These are phyloP conservation scores for Euptelea pleiosperma DNA, from an alignment of 164 flowering plant species.

Conservation along the genomic window DNA sequence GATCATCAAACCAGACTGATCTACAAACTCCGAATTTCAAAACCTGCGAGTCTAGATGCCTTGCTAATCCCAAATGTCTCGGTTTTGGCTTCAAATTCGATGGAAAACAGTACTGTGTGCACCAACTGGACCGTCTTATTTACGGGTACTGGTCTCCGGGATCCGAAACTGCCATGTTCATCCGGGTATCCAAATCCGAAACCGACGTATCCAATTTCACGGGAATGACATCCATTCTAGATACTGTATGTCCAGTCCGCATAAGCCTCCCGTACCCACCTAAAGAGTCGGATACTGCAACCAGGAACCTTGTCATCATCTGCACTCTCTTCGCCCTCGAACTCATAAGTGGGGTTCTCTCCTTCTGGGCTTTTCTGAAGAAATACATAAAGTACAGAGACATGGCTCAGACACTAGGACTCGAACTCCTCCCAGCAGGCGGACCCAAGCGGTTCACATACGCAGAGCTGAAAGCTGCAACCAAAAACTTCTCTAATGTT, in stretches of 20 bases:
- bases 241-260: constrained; percentile 49
- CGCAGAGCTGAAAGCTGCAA: constrained; percentile 61
- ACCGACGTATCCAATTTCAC: constrained; percentile 42
- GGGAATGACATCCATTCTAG: constrained; percentile 47
- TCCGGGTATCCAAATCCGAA: constrained; percentile 46
- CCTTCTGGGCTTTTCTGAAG: constrained; percentile 65
- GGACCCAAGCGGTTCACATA: constrained; percentile 69
- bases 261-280: constrained; percentile 62
- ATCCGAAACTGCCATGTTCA: constrained; percentile 34
- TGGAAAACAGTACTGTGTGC: constrained; percentile 46
- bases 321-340: constrained; percentile 55
- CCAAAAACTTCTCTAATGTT: constrained; percentile 47
- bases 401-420: constrained; percentile 69
- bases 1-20: constrained; percentile 23
- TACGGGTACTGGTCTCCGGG: constrained; percentile 75
- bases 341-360: constrained; percentile 51
- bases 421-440: constrained; percentile 61
- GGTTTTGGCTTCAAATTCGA: constrained; percentile 53
- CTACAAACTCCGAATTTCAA: constrained; percentile 17
- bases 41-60: constrained; percentile 35
- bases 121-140: constrained; percentile 32
- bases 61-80: constrained; percentile 27
- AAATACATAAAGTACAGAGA: constrained; percentile 63
- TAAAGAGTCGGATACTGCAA: constrained; percentile 32
- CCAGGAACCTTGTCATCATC: constrained; percentile 53